Evolutionary conservation across 208 protist genomes (phyloP).

Genomic region (Wallacemonas sp.): DNA sequence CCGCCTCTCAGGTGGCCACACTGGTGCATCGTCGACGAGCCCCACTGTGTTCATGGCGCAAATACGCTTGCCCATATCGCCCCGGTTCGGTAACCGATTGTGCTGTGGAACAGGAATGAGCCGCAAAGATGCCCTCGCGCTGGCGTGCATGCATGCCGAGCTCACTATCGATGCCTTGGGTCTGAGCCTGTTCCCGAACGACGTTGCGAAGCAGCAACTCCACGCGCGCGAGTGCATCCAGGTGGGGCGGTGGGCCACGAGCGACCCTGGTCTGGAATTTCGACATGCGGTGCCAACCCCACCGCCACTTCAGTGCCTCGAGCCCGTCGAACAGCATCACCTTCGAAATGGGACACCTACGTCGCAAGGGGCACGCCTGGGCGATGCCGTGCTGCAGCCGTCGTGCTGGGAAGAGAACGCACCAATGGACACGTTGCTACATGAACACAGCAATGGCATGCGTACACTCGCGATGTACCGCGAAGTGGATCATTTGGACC

Average conservation of each 20-base stretch:
- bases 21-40: background rate
- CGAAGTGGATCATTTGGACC: background rate
- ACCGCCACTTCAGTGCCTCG: conserved; percentile 50
- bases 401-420: too few species aligned
- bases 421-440: too few species aligned
- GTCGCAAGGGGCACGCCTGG: too few species aligned
- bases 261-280: conserved; percentile 50
- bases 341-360: background rate
- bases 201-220: conserved; percentile 35
- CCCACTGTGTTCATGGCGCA: conserved; percentile 59
- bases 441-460: background rate
- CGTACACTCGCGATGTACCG: background rate
- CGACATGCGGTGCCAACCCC: conserved; percentile 46
- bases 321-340: background rate
- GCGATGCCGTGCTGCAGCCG: too few species aligned
- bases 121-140: conserved; percentile 53
- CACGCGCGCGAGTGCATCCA: conserved; percentile 72
- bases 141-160: conserved; percentile 91
- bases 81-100: conserved; percentile 70
- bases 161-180: conserved; percentile 87
- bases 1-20: background rate
- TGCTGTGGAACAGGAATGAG: conserved; percentile 66
- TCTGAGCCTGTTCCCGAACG: conserved; percentile 65
- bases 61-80: conserved; percentile 64
- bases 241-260: conserved; percentile 73